Evolutionary conservation across 108 stramenopile species (phyloP).

Genomic region (Skeletonema tropicum): DNA sequence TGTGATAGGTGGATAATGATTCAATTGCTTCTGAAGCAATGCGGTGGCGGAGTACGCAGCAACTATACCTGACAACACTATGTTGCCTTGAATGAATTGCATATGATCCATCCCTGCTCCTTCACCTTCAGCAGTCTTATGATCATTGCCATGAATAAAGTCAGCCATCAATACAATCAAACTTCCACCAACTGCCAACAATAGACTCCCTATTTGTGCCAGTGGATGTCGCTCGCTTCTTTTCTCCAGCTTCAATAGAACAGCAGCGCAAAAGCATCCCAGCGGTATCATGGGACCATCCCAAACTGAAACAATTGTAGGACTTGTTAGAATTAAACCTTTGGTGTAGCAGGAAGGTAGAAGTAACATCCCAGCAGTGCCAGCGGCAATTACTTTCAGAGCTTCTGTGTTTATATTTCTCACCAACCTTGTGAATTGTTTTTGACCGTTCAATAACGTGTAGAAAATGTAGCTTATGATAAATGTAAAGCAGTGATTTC

Average conservation of each 20-base stretch:
- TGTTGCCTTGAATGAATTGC: constrained; percentile 39
- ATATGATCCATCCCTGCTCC: neutral
- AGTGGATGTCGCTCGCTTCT: constrained; percentile 16
- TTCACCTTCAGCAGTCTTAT: neutral
- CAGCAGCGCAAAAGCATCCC: constrained; percentile 29
- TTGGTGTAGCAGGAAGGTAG: constrained; percentile 33
- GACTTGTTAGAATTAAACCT: constrained; percentile 36
- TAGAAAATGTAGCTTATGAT: neutral
- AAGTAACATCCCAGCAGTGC: constrained; percentile 36
- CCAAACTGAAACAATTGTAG: constrained; percentile 42
- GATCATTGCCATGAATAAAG: constrained; percentile 10
- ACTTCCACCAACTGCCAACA: constrained; percentile 37
- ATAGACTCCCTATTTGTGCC: constrained; percentile 22
- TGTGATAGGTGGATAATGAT: constrained; percentile 39
- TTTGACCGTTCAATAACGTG: neutral
- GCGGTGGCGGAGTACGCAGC: constrained; percentile 31
- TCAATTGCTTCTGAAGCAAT: constrained; percentile 35
- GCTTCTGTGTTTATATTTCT: constrained; percentile 22
- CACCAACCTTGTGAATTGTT: neutral
- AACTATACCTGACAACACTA: constrained; percentile 29
- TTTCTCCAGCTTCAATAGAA: constrained; percentile 34
- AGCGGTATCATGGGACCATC: constrained; percentile 50
- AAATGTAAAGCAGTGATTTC: neutral
- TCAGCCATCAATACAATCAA: constrained; percentile 35
- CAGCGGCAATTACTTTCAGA: constrained; percentile 27